Percentiles rank a stretch among this genome's conserved stretches.
Conservation (phyloP, 2,329 filamentous ascomycete species). For the Thelonectria rubi region DNA sequence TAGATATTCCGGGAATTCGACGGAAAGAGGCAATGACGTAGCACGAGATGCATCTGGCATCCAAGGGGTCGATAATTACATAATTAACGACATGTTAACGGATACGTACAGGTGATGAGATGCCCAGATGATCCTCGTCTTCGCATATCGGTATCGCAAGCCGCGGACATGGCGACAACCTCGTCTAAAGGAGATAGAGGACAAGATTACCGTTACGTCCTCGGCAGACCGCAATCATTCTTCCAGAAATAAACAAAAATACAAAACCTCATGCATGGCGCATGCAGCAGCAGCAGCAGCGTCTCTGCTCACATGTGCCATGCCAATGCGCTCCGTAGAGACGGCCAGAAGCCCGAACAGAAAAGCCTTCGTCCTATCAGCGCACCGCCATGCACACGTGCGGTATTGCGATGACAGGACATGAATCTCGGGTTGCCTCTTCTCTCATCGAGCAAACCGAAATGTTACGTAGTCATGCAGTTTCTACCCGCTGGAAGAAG, state of each 20-base stretch:
- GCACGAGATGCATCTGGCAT: neutral
- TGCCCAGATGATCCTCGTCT: too few relatives aligned
- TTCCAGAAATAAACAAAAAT: neutral
- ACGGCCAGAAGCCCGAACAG: constrained; percentile 10
- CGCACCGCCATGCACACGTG: constrained; percentile 18
- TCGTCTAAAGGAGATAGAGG: too few relatives aligned
- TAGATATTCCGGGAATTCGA: neutral
- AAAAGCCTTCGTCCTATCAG: constrained; percentile 15
- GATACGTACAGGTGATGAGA: too few relatives aligned
- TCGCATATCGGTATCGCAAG: too few relatives aligned
- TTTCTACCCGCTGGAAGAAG: neutral
- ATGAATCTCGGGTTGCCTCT: too few relatives aligned
- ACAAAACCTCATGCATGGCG: neutral
- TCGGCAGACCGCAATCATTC: neutral
- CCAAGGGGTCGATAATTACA: neutral
- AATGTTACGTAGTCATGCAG: neutral
- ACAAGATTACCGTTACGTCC: too few relatives aligned
- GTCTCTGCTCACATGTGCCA: neutral
- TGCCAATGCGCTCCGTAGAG: neutral
- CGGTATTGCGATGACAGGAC: neutral
- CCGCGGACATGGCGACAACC: too few relatives aligned
- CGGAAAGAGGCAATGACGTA: neutral
- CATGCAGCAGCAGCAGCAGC: neutral
- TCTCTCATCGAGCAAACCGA: neutral
- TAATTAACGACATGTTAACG: too few relatives aligned